Conservation (phyloP, 768 basidiomycete species). For the Podaxis mareebaensis region DNA sequence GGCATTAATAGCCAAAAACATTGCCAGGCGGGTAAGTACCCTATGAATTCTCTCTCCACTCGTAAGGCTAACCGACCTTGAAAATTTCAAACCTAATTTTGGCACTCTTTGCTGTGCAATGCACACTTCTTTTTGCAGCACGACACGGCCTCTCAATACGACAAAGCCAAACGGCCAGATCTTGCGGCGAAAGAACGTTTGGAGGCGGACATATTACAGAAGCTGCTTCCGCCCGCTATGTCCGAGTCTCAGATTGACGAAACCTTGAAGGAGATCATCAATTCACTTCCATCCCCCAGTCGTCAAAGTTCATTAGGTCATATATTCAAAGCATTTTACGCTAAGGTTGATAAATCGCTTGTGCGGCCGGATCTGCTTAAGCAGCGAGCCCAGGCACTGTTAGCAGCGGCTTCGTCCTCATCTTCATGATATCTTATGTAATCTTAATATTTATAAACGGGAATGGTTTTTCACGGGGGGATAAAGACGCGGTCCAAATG, state of each 20-base stretch:
- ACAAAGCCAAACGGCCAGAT: constrained; percentile 58
- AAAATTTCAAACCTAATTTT: constrained; percentile 1
- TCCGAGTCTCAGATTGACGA: constrained; percentile 56
- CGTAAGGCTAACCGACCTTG: not conserved
- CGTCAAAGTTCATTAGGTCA: constrained; percentile 42
- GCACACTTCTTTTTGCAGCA: constrained; percentile 34
- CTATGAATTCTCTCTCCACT: not conserved
- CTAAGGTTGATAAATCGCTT: constrained; percentile 54
- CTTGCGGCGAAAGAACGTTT: constrained; percentile 61
- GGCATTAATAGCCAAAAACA: constrained; percentile 58
- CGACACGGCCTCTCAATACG: constrained; percentile 60
- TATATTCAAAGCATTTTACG: constrained; percentile 66
- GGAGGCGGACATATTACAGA: constrained; percentile 56
- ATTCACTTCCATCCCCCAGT: constrained; percentile 27
- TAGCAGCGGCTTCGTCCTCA: constrained; percentile 16
- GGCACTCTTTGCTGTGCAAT: not conserved
- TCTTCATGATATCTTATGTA: not conserved
- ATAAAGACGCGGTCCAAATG: too few relatives aligned
- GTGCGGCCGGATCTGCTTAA: constrained; percentile 63
- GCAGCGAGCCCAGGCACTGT: constrained; percentile 39
- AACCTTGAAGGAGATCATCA: constrained; percentile 44
- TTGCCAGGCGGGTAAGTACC: constrained; percentile 54
- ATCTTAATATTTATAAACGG: not conserved
- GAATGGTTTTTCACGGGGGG: not conserved
- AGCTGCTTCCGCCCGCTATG: constrained; percentile 61